These are phyloP conservation scores for Suillus cothurnatus DNA, from an alignment of 768 basidiomycete species.

Conservation along the genomic window DNA sequence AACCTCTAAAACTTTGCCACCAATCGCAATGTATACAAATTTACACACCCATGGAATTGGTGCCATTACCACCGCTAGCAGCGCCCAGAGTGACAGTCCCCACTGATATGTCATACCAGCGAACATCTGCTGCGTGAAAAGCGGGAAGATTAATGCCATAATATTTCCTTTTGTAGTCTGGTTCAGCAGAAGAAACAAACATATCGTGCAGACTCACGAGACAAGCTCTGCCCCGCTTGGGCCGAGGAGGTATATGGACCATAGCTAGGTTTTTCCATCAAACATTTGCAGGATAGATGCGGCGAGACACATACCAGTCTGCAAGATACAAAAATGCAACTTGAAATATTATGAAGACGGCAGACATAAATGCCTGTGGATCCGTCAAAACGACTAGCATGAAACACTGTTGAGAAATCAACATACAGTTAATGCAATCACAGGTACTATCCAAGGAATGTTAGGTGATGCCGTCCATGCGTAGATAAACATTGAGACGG, in stretches of 20 bases:
- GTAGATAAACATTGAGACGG: conserved; percentile 66
- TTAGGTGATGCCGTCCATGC: conserved; percentile 64
- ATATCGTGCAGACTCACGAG: conserved; percentile 33
- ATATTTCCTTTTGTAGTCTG: conserved; percentile 33
- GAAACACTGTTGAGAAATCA: neutral
- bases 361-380: conserved; percentile 42
- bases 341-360: conserved; percentile 45
- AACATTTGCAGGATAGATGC: neutral
- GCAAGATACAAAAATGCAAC: conserved; percentile 52
- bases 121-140: conserved; percentile 54
- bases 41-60: conserved; percentile 46
- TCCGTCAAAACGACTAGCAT: conserved; percentile 7
- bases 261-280: conserved; percentile 30
- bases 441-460: conserved; percentile 59
- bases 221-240: conserved; percentile 52
- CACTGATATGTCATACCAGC: conserved; percentile 48
- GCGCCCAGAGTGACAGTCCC: conserved; percentile 45
- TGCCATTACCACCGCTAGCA: conserved; percentile 43
- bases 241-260: conserved; percentile 55
- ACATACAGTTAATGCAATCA: conserved; percentile 24
- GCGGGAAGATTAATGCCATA: conserved; percentile 48
- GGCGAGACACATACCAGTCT: conserved; percentile 42
- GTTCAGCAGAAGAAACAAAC: neutral
- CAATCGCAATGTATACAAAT: neutral
- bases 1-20: neutral